phyloP scores from a whole-genome alignment of 2,329 filamentous ascomycete genomes.

The Aureobasidium pullulans region DNA sequence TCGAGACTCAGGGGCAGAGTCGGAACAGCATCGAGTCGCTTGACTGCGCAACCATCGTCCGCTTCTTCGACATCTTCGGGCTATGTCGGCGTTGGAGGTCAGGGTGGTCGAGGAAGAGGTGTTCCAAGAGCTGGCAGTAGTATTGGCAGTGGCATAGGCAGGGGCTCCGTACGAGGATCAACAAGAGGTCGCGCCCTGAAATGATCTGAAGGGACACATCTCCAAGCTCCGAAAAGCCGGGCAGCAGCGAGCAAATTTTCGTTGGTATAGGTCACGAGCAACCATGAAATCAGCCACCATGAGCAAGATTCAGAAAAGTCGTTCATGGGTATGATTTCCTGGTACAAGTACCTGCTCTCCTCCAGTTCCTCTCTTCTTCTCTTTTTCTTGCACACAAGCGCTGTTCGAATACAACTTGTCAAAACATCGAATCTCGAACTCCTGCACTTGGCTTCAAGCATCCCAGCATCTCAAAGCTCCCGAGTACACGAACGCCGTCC shows the following conservation, averaged over 20 bases:
- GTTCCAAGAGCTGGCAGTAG: conserved; percentile 37
- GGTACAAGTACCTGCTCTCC: too few relatives aligned
- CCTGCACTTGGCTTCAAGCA: too few relatives aligned
- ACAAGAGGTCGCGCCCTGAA: conserved; percentile 24
- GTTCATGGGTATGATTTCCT: not conserved
- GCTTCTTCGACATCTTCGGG: conserved; percentile 18
- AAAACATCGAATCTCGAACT: too few relatives aligned
- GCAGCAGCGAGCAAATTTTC: not conserved
- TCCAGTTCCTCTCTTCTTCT: not conserved
- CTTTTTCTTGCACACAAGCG: too few relatives aligned
- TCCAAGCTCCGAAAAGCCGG: not conserved
- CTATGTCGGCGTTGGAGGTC: conserved; percentile 37
- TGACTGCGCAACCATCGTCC: conserved; percentile 24
- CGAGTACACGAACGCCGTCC: too few relatives aligned
- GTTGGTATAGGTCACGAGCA: not conserved
- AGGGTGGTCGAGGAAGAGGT: conserved; percentile 48
- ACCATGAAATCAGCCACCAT: not conserved
- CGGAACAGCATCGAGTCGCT: conserved; percentile 26
- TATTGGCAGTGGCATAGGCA: conserved; percentile 39
- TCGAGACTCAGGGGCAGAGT: conserved; percentile 31
- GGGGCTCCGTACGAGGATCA: conserved; percentile 28
- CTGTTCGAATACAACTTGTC: too few relatives aligned
- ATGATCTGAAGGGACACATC: not conserved
- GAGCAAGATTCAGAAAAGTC: not conserved
- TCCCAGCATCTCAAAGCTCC: too few relatives aligned